Conservation (phyloP, 371 early-diverging fungal genomes). For the Mortierella sp. region DNA sequence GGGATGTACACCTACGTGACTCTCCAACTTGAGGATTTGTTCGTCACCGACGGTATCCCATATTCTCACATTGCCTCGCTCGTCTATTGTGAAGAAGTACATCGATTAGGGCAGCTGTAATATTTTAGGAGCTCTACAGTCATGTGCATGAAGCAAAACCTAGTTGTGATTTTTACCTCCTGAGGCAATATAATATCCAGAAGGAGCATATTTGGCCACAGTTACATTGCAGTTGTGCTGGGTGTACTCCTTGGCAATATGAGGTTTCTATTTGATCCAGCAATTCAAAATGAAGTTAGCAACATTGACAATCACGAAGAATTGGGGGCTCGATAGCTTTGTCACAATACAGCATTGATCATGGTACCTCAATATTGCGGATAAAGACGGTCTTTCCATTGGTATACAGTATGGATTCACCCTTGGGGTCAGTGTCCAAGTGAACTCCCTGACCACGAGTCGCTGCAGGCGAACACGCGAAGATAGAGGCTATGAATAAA, state of each 20-base stretch:
- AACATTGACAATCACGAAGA: not conserved
- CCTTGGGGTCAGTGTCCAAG: conserved; percentile 88
- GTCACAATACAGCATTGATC: not conserved
- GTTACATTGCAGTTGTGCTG: conserved; percentile 85
- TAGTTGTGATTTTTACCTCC: conserved; percentile 71
- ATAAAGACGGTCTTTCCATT: conserved; percentile 93
- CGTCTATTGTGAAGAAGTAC: conserved; percentile 64
- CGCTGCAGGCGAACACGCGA: conserved; percentile 86
- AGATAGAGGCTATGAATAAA: conserved; percentile 65
- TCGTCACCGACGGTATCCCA: conserved; percentile 93
- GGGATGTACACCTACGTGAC: conserved; percentile 55
- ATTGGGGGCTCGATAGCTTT: not conserved
- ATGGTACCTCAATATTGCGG: conserved; percentile 82
- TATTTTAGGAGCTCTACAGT: too few relatives aligned
- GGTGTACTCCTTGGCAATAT: conserved; percentile 85
- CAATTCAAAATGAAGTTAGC: not conserved
- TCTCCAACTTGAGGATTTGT: conserved; percentile 89
- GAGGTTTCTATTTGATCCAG: conserved; percentile 75
- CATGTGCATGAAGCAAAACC: not conserved
- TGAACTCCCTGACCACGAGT: conserved; percentile 86
- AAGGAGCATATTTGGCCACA: conserved; percentile 92
- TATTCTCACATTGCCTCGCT: conserved; percentile 90
- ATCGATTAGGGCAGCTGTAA: not conserved
- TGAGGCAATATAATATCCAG: conserved; percentile 95
- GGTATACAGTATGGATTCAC: conserved; percentile 88